A percentile compares a stretch with the other conserved stretches of the same genome.
Conservation (phyloP, 805 yeast genomes). For the Maudiozyma barnettii region DNA sequence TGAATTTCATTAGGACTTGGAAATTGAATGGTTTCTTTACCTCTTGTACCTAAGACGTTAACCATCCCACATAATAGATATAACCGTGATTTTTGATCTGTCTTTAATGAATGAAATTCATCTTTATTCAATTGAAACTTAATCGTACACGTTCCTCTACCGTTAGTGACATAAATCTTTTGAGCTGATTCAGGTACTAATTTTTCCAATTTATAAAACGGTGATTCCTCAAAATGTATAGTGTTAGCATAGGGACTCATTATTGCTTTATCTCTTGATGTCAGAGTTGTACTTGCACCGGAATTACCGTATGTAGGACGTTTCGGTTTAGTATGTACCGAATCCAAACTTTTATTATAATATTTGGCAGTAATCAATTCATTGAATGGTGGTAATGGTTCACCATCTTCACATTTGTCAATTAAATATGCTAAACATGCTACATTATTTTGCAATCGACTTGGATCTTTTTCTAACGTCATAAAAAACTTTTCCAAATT, state of each 20-base stretch:
- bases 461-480: not conserved
- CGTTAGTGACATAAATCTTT: constrained; percentile 27
- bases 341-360: not conserved
- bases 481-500: constrained; percentile 35
- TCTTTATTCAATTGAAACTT: constrained; percentile 35
- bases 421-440: not conserved
- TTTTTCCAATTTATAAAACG: constrained; percentile 45
- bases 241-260: constrained; percentile 2
- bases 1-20: constrained; percentile 66
- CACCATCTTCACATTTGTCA: not conserved
- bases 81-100: constrained; percentile 30
- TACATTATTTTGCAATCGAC: not conserved
- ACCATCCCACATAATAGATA: constrained; percentile 47
- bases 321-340: not conserved
- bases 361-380: not conserved
- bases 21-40: constrained; percentile 54
- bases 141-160: constrained; percentile 37
- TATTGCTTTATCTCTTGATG: not conserved
- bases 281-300: not conserved
- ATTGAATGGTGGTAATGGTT: not conserved
- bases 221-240: constrained; percentile 39
- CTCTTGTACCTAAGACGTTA: constrained; percentile 25
- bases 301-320: not conserved
- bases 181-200: constrained; percentile 42
- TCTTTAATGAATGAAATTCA: constrained; percentile 34